Conservation (phyloP, 2,329 filamentous ascomycete genomes). For the Microascus cirrosus region DNA sequence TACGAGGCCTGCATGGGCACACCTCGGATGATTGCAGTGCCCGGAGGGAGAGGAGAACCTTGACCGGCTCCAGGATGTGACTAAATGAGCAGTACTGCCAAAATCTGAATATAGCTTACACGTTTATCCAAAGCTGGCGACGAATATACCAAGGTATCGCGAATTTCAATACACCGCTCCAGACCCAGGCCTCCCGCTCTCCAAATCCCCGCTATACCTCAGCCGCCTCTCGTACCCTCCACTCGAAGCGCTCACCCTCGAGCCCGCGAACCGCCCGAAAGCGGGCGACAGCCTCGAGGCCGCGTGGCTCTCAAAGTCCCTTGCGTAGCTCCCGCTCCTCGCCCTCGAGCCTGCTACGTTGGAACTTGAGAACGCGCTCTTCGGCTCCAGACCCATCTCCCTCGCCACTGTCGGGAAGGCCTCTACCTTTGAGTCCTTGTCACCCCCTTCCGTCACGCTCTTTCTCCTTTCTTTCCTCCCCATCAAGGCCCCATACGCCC, state of each 20-base stretch:
- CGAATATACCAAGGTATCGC: neutral
- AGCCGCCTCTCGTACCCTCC: neutral
- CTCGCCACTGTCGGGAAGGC: neutral
- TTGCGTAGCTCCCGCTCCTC: neutral
- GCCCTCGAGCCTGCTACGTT: neutral
- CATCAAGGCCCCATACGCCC: neutral
- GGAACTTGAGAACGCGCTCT: neutral
- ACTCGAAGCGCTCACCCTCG: constrained; percentile 4
- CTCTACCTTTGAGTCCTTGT: neutral
- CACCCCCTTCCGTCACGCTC: neutral
- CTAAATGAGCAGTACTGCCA: too few relatives aligned
- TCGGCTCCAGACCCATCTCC: neutral
- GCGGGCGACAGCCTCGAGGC: constrained; percentile 2
- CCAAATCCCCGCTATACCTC: neutral
- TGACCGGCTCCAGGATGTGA: too few relatives aligned
- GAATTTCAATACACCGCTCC: neutral
- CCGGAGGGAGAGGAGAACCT: too few relatives aligned
- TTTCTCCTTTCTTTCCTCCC: neutral
- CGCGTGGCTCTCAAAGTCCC: neutral
- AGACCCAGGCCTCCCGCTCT: constrained; percentile 1
- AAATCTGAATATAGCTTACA: too few relatives aligned
- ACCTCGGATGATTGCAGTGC: too few relatives aligned
- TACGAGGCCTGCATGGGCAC: too few relatives aligned
- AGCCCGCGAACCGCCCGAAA: neutral
- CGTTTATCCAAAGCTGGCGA: neutral